Percentiles rank a stretch among this genome's conserved stretches.
phyloP scores from a whole-genome alignment of 2,329 filamentous ascomycete genomes.

The Botrytis elliptica region DNA sequence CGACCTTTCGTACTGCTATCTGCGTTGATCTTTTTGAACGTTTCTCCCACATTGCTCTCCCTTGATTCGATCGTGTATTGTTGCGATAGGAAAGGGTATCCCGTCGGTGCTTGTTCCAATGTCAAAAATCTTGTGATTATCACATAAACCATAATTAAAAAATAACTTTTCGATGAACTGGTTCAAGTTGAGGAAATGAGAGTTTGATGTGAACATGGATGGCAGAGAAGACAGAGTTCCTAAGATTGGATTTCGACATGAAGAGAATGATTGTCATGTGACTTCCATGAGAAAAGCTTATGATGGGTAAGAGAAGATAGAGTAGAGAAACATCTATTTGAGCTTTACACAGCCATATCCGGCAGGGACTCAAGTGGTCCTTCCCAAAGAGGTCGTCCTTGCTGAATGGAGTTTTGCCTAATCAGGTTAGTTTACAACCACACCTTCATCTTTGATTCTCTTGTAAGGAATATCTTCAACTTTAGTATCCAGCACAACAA shows the following conservation, averaged over 20 bases:
- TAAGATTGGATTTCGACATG: no score
- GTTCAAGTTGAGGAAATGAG: not conserved
- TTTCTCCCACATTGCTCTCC: no score
- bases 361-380: not conserved
- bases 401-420: not conserved
- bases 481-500: not conserved
- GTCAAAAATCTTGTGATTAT: accelerated
- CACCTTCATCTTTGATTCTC: not conserved
- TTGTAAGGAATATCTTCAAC: not conserved
- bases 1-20: no score
- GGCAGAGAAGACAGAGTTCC: not conserved
- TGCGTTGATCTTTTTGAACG: no score
- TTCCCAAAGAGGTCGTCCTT: not conserved
- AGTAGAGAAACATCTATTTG: no score
- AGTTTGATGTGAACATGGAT: not conserved
- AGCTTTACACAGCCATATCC: not conserved
- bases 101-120: no score
- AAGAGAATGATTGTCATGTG: not conserved
- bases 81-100: not conserved
- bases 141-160: accelerated
- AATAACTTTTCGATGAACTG: not conserved
- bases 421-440: not conserved
- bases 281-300: not conserved
- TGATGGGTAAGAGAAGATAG: not conserved
- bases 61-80: not conserved